phyloP scores from a whole-genome alignment of 2,329 filamentous ascomycete species.

The Trichoderma gracile region DNA sequence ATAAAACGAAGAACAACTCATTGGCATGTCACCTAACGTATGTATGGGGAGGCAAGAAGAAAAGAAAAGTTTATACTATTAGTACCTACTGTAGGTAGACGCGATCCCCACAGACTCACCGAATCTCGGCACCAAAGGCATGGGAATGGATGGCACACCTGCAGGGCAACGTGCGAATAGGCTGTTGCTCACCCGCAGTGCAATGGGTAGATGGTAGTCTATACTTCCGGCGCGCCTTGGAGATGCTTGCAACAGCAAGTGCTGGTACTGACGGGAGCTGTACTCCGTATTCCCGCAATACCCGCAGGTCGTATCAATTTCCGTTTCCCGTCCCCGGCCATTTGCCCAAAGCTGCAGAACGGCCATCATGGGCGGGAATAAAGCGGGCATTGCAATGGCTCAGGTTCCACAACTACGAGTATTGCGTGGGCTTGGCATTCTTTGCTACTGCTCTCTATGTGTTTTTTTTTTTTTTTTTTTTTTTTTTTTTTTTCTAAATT shows the following conservation, averaged over 20 bases:
- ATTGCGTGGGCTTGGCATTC: too few species aligned
- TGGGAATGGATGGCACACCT: not conserved
- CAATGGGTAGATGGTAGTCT: too few species aligned
- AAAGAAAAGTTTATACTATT: too few species aligned
- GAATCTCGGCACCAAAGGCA: not conserved
- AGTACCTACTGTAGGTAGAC: too few species aligned
- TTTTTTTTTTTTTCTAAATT: too few species aligned
- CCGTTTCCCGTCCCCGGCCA: constrained; percentile 1
- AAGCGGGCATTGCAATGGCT: not conserved
- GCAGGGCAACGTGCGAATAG: not conserved
- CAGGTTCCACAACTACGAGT: not conserved
- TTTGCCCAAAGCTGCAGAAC: constrained; percentile 15
- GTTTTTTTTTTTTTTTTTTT: too few species aligned
- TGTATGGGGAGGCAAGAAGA: too few species aligned
- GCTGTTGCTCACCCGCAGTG: not conserved
- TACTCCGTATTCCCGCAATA: constrained; percentile 21
- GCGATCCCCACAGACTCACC: not conserved
- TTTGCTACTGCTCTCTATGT: too few species aligned
- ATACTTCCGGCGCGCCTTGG: too few species aligned
- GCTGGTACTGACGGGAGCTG: constrained; percentile 2
- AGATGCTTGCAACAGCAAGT: not conserved
- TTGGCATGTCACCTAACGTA: not conserved
- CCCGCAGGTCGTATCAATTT: constrained; percentile 17
- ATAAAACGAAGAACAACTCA: not conserved
- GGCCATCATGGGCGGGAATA: constrained; percentile 11